Conservation (phyloP, 345 rosid species). For the Tarenaya hassleriana region DNA sequence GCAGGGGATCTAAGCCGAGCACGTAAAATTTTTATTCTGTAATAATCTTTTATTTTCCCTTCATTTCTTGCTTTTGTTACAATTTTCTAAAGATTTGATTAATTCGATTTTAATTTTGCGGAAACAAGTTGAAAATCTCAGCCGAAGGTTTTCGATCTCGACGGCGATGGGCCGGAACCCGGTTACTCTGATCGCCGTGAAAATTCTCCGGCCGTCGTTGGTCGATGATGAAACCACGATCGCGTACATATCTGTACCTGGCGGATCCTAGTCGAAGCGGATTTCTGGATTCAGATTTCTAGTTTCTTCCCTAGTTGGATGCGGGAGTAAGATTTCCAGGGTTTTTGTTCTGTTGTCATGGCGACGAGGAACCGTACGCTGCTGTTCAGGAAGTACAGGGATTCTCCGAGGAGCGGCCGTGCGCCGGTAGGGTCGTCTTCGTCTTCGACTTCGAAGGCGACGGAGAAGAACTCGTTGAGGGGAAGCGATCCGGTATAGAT, state of each 20-base stretch:
- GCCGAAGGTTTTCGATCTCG: too few species aligned
- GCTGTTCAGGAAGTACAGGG: constrained; percentile 67
- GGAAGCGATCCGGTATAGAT: constrained; percentile 49
- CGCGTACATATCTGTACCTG: constrained; percentile 30
- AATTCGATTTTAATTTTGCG: too few species aligned
- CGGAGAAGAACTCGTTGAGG: too few species aligned
- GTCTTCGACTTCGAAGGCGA: constrained; percentile 20
- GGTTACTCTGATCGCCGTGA: too few species aligned
- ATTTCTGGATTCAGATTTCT: constrained; percentile 7
- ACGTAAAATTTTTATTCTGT: too few species aligned
- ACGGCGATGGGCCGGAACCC: too few species aligned
- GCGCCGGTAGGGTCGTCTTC: constrained; percentile 43
- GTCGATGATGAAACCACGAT: constrained; percentile 15
- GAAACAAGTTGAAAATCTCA: too few species aligned
- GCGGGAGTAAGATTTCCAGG: constrained; percentile 11
- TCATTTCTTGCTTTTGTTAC: too few species aligned
- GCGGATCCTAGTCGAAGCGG: constrained; percentile 21
- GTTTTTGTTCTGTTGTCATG: constrained; percentile 33
- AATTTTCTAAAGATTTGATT: too few species aligned
- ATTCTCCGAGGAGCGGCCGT: constrained; percentile 85
- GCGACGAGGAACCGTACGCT: constrained; percentile 83
- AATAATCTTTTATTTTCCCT: too few species aligned
- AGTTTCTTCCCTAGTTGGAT: not conserved
- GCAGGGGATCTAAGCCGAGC: too few species aligned
- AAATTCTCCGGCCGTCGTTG: not conserved